Conservation (phyloP, 257 asterid genomes). For the Solanum sitiens region DNA sequence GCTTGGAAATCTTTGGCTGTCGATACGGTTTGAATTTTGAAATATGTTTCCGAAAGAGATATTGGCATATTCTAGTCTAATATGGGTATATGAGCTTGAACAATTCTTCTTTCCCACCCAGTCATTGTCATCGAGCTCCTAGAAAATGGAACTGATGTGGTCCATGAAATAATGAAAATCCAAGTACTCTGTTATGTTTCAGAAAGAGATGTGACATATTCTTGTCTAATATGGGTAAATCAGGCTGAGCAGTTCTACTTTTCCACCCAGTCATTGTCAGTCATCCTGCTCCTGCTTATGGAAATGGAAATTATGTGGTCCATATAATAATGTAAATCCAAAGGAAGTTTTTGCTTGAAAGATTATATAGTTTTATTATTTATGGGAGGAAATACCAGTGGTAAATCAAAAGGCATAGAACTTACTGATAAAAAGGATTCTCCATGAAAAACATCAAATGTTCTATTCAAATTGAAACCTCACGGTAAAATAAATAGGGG, state of each 20-base stretch:
- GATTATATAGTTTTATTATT: background rate
- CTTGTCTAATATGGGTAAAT: background rate
- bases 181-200: background rate
- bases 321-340: background rate
- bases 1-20: background rate
- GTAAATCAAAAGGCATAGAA: background rate
- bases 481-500: background rate
- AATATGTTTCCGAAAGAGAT: background rate
- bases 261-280: background rate
- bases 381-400: background rate
- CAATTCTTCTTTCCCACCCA: background rate
- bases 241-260: background rate
- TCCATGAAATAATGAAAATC: background rate
- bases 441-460: background rate
- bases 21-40: background rate
- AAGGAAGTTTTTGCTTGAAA: background rate
- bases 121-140: background rate
- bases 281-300: background rate
- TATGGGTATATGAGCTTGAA: background rate
- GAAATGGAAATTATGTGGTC: background rate
- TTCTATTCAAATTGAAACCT: background rate
- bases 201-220: background rate
- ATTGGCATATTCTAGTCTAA: background rate
- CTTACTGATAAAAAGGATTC: background rate
- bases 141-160: background rate